A percentile compares a stretch with the other conserved stretches of the same genome.
These are phyloP conservation scores for Voacanga thouarsii DNA, from an alignment of 257 asterid species.

Conservation along the genomic window DNA sequence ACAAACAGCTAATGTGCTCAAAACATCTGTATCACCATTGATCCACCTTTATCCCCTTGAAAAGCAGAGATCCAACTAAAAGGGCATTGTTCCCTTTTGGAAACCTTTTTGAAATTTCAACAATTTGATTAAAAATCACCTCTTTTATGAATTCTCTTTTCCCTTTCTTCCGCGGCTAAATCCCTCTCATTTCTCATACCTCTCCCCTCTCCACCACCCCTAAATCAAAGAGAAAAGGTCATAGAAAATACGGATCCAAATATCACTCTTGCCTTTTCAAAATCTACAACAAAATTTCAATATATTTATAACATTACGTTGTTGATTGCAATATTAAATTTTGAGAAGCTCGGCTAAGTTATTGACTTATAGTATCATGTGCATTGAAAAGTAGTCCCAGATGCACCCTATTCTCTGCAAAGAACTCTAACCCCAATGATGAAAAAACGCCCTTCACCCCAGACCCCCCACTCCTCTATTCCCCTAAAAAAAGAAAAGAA, in stretches of 20 bases:
- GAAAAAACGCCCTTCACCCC: too few relatives aligned
- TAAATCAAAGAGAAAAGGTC: too few relatives aligned
- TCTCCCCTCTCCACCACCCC: neutral
- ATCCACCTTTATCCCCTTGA: neutral
- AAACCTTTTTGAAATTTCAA: neutral
- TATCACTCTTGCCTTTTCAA: neutral
- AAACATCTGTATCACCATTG: neutral
- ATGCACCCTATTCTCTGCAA: too few relatives aligned
- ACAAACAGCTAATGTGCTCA: neutral
- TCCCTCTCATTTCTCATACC: neutral
- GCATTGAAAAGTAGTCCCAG: too few relatives aligned
- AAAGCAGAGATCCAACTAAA: neutral
- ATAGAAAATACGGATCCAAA: neutral
- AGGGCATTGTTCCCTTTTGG: neutral
- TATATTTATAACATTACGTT: too few relatives aligned
- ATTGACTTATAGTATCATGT: too few relatives aligned
- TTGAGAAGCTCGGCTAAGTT: too few relatives aligned
- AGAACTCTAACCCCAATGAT: neutral
- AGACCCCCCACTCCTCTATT: too few relatives aligned
- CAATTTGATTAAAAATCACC: neutral
- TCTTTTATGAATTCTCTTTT: neutral
- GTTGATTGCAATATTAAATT: too few relatives aligned
- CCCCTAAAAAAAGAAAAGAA: too few relatives aligned
- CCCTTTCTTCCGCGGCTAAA: neutral
- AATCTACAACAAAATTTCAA: too few relatives aligned